A percentile compares a stretch with the other conserved stretches of the same genome.
Conservation (phyloP, 2,329 filamentous ascomycete species). For the Aspergillus pseudotamarii region DNA sequence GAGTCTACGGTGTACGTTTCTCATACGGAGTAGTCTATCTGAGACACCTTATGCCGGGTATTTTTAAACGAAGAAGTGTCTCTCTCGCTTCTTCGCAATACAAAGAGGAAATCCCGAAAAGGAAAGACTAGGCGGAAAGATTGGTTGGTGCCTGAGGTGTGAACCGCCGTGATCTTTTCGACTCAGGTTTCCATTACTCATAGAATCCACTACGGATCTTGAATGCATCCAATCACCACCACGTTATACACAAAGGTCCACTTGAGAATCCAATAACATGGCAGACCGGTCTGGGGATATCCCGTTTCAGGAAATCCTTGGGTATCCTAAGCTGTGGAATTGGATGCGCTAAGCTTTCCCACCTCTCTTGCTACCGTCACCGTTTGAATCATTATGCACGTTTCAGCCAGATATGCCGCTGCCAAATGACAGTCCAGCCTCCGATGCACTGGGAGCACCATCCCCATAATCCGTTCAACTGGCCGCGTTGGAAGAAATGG, state of each 20-base stretch:
- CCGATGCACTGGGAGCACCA: constrained; percentile 16
- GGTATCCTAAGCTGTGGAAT: background rate
- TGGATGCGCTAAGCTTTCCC: background rate
- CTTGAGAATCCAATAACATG: background rate
- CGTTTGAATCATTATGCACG: background rate
- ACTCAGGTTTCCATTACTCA: constrained; percentile 4
- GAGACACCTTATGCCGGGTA: too few relatives aligned
- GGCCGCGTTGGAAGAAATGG: constrained; percentile 22
- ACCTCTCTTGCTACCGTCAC: background rate
- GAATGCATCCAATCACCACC: background rate
- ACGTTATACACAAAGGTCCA: background rate
- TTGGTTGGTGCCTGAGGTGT: background rate
- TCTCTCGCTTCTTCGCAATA: too few relatives aligned
- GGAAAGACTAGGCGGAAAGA: too few relatives aligned
- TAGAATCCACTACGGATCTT: background rate
- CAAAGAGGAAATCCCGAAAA: too few relatives aligned
- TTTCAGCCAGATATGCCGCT: background rate
- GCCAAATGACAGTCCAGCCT: background rate
- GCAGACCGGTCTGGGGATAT: background rate
- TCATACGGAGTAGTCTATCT: too few relatives aligned
- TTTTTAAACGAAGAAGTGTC: too few relatives aligned
- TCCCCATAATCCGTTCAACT: constrained; percentile 24
- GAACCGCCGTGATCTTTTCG: background rate
- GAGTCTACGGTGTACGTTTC: too few relatives aligned
- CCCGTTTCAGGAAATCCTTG: background rate